Base-by-base conservation (phyloP, 2,329 filamentous ascomycete species). In the Diaporthe longicolla region DNA sequence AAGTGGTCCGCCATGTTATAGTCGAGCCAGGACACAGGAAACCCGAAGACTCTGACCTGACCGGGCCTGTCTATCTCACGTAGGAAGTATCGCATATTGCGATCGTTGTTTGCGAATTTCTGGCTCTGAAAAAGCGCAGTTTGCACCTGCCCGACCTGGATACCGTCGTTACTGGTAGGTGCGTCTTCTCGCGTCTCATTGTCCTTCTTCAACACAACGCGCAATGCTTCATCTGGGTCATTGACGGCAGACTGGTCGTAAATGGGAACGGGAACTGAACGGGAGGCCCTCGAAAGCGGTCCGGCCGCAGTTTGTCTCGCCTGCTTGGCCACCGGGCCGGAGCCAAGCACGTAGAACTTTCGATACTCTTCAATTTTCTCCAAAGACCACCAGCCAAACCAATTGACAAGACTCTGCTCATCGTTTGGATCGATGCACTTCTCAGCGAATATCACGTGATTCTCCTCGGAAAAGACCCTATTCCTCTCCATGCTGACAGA, bases 391-490 rank as follows among this genome's bases (percentile, higher is more conserved):
- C 84, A 88, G 1, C 88, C 89, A 79, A 91, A 92, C 87, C 89
- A 92, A 75, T 91, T 89, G 13, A 92, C 85, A 37, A 93, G 82
- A 73, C 87, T 90, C 78, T 91, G 88, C 78, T 93, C 91, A 75
- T 92, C 90, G 71, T 89, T 88, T 0, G 85, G 83, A 72, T 91
- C 86, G 59, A 92, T 88, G 1, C 76, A 79, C 4, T 82, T 77
- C 19, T 86, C 85, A 0, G 87, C 87, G 78, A 85, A 87, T 2
- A 88, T 78, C 8, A 91, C 77, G 4, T 85, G 82, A 29, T 78
- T 80, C 9, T 78, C 76, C 8, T 83, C 81, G 72, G 83, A 82
- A 43, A 82, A 79, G 29, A 61, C 24, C n/a, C n/a, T 29, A 81
- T 78, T 73, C 32, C 70, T 71, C 57, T 71, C 70, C 55, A 70